Conservation (phyloP, 352 stramenopile genomes). For the Hyaloperonospora arabidopsidis region DNA sequence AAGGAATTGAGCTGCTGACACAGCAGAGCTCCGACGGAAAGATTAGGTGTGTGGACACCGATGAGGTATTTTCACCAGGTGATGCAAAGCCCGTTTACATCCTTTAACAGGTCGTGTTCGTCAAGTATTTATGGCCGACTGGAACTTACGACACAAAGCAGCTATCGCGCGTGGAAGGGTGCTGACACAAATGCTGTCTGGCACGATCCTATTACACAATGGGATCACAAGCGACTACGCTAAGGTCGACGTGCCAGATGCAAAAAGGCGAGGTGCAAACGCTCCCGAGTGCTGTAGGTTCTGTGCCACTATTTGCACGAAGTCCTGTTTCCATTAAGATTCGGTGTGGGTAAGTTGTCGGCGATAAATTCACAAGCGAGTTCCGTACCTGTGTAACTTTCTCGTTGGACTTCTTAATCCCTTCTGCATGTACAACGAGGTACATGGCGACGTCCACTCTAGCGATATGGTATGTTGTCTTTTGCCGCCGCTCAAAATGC, state of each 20-base stretch:
- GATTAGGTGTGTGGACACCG: slow-evolving; percentile 70
- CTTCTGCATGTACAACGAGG: slow-evolving; percentile 64
- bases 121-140: not conserved
- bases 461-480: slow-evolving; percentile 67
- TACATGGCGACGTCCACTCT: slow-evolving; percentile 66
- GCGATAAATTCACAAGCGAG: not conserved
- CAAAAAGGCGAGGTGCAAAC: slow-evolving; percentile 34
- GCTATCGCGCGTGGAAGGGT: too few species aligned
- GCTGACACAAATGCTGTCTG: too few species aligned
- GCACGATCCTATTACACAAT: too few species aligned
- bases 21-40: slow-evolving; percentile 37
- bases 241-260: slow-evolving; percentile 3
- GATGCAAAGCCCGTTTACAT: slow-evolving; percentile 79
- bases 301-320: slow-evolving; percentile 71
- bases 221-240: slow-evolving; percentile 8
- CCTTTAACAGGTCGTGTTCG: slow-evolving; percentile 26
- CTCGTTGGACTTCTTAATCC: slow-evolving; percentile 55
- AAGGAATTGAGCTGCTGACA: slow-evolving; percentile 52
- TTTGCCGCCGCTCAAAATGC: slow-evolving; percentile 60
- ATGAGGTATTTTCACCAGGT: slow-evolving; percentile 48
- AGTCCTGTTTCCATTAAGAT: slow-evolving; percentile 40
- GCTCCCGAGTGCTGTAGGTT: slow-evolving; percentile 70
- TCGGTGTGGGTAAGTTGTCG: slow-evolving; percentile 2
- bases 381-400: slow-evolving; percentile 53
- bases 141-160: not conserved